Base-by-base conservation (phyloP, 2,329 filamentous ascomycete species). In the Magnaporthiopsis rhizophila region DNA sequence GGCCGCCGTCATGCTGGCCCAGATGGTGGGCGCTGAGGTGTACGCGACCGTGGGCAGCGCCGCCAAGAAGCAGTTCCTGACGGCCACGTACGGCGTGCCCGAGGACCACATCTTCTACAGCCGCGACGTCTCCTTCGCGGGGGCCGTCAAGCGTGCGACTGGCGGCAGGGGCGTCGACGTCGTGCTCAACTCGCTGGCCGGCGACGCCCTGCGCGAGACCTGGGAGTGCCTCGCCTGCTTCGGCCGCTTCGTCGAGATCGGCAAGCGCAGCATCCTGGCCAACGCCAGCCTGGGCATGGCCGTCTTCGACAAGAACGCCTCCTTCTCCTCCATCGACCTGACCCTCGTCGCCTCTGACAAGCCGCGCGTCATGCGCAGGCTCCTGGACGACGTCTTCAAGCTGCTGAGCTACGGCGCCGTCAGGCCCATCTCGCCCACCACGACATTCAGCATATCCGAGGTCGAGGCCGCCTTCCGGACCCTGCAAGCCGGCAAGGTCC, bases 231-330 rank as follows among this genome's bases (percentile, higher is more conserved):
- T 78, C 18, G 72, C 75, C 11, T 62, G 64, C 50, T 73, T 72
- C 61, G 75, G 75, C 11, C 68, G 70, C 21, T 74, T 77, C 45
- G 62, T 77, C 7, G 75, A 77, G 67, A 71, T 76, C 24, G 73
- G 73, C 7, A 73, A 73, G 65, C 69, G 69, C 18, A 73, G 76
- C 61, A 71, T 76, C 56, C 62, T 67, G 3, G 70, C 72, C 60
- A 74, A 77, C 58, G 71, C 68, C 21, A 67, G 70, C 6, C 69
- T 79, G 21, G 74, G 74, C n/a, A 78, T 79, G 75, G 62, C 67
- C 2, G 71, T 70, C 0, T 78, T 79, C 36, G 70, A 71, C 18
- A 7, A 57, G 38, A 67, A 67, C 62, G 57, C 58, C 30, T 64
- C 64, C 7, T 68, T 65, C 38, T 50, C 50, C 26, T 61, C 62